Percentiles rank a stretch among this genome's conserved stretches.
Conservation (phyloP, 805 yeast genomes). For the Suhomyces xylopsoci region DNA sequence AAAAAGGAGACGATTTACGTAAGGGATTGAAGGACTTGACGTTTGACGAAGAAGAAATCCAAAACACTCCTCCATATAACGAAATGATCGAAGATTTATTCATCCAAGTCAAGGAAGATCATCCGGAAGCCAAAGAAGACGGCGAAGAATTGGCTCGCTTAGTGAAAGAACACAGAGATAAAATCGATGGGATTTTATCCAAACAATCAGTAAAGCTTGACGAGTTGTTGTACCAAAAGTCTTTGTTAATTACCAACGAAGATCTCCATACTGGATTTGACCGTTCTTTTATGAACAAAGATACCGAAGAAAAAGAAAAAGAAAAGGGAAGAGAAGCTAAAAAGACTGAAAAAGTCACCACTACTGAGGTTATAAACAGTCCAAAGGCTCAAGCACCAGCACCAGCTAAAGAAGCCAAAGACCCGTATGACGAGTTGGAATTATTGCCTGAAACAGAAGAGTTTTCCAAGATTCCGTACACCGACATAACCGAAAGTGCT, state of each 20-base stretch:
- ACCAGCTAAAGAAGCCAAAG: not conserved
- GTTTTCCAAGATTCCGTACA: conserved; percentile 56
- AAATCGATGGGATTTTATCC: conserved; percentile 62
- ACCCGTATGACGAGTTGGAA: conserved; percentile 45
- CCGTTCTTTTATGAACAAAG: conserved; percentile 71
- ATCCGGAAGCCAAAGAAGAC: conserved; percentile 42
- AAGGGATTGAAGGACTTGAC: conserved; percentile 40
- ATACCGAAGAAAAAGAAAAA: conserved; percentile 22
- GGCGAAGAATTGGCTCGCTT: conserved; percentile 31
- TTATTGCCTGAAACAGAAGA: conserved; percentile 61
- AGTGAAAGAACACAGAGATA: conserved; percentile 60
- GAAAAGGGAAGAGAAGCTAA: not conserved
- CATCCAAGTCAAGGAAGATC: conserved; percentile 68
- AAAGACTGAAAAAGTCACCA: conserved; percentile 17
- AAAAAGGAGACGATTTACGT: conserved; percentile 43
- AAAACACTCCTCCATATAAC: conserved; percentile 62
- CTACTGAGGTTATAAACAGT: conserved; percentile 28
- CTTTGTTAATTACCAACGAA: conserved; percentile 77
- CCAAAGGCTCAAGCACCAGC: not conserved
- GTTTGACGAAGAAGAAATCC: conserved; percentile 35
- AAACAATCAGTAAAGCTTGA: conserved; percentile 66
- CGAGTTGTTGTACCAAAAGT: conserved; percentile 66
- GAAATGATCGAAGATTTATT: conserved; percentile 92
- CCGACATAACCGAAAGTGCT: conserved; percentile 49
- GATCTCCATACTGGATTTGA: conserved; percentile 93